A percentile compares a stretch with the other conserved stretches of the same genome.
Conservation (phyloP, 108 stramenopile genomes). For the Stephanodiscus minutulus region DNA sequence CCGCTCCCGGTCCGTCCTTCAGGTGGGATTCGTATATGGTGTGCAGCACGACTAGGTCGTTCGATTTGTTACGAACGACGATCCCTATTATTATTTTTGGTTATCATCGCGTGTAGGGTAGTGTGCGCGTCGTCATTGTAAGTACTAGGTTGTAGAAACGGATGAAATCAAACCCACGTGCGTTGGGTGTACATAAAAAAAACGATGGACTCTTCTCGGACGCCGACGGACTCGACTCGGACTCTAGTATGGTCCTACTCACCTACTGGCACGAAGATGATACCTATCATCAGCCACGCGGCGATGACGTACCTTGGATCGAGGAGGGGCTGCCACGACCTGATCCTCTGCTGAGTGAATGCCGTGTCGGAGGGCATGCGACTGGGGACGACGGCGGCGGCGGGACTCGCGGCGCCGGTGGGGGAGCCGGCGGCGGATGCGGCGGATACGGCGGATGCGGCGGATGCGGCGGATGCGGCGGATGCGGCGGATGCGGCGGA, state of each 20-base stretch:
- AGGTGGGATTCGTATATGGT: conserved; percentile 57
- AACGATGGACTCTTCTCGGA: too few relatives aligned
- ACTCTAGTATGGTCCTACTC: too few relatives aligned
- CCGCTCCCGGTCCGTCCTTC: conserved; percentile 28
- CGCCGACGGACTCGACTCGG: too few relatives aligned
- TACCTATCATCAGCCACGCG: conserved; percentile 74
- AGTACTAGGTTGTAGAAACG: too few relatives aligned
- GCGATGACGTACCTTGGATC: conserved; percentile 89
- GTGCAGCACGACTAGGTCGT: conserved; percentile 64
- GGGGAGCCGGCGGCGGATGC: conserved; percentile 7
- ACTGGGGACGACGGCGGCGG: conserved; percentile 38
- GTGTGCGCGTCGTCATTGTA: not conserved
- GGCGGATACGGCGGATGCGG: conserved; percentile 17
- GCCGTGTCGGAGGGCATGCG: conserved; percentile 68
- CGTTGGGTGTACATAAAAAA: too few relatives aligned
- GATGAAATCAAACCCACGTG: too few relatives aligned
- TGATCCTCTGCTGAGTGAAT: conserved; percentile 84
- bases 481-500: conserved; percentile 20
- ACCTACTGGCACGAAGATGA: conserved; percentile 89
- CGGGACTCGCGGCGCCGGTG: conserved; percentile 5
- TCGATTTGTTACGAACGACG: conserved; percentile 55
- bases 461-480: conserved; percentile 15
- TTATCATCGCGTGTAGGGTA: not conserved
- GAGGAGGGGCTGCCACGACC: conserved; percentile 94
- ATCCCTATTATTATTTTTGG: conserved; percentile 47